Evolutionary conservation across 2,329 filamentous ascomycete species (phyloP), one percentile per base, ranked within the genome.

Genomic region (Boeremia exigua): DNA sequence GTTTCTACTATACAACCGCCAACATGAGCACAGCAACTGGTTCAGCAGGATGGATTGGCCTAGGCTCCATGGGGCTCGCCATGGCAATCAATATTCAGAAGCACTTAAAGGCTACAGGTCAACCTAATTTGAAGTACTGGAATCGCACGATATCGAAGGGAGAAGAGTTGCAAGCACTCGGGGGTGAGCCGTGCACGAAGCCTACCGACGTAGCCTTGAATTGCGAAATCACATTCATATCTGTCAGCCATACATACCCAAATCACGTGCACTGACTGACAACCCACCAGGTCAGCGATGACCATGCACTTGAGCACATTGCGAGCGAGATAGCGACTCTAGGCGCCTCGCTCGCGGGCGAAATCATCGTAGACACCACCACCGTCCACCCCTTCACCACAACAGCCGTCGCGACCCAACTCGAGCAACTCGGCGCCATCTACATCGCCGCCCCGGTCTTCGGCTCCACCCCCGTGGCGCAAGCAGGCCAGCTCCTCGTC

Each of bases 31-130:
- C 37, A 15, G 10, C 12, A 23, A 12, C 28, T n/a, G 17, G 23
- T 15, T 7, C 25, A 15, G 14, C 67, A 54, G 58, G 61, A 57
- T 70, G 63, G 63, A 65, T 68, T 10, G 81, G 81, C 4, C 75
- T 84, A 0, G 81, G 82, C 1, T 83, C 80, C 0, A 84, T 84
- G 81, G 82, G 82, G 1, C 68, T 73, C 6, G 68, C 66, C 17
- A 84, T 84, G 82, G 78, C 81, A 1, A 70, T 66, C 6, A 83
- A 84, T 53, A 70, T 84, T 0, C 81, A 83, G 36, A 77, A 71
- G 25, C 68, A 82, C 45, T 56, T 82, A 0, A 53, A 6, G 44
- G 48, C 58, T 7, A 55, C 58, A 6, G 27, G 34, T 1, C 46
- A 62, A 0, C 59, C 73, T 0, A 52, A 61, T 5, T 63, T 84